A percentile compares a stretch with the other conserved stretches of the same genome.
Conservation (phyloP, 148 eudicot genomes). For the Selenicereus undatus region DNA sequence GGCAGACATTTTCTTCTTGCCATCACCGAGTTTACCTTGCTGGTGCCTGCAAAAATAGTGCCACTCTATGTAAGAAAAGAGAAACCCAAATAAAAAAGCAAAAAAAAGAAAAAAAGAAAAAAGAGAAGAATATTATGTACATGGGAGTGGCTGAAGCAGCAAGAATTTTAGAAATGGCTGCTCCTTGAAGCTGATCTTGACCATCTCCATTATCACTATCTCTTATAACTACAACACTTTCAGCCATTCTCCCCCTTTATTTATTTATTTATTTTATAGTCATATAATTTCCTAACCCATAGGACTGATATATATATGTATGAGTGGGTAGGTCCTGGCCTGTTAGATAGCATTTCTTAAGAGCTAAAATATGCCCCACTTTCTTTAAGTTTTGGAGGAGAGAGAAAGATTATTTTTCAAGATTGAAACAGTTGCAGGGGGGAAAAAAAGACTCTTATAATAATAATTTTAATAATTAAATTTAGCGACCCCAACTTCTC, state of each 20-base stretch:
- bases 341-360: background rate
- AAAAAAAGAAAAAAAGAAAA: background rate
- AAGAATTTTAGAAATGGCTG: constrained; percentile 25
- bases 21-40: background rate
- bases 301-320: background rate
- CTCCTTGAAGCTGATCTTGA: constrained; percentile 8
- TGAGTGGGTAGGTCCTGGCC: background rate
- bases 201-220: background rate
- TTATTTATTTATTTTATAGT: background rate
- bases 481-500: background rate
- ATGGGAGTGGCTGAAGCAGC: constrained; percentile 26
- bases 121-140: background rate
- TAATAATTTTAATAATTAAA: background rate
- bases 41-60: constrained; percentile 11
- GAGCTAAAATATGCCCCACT: background rate
- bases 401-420: constrained; percentile 2
- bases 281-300: background rate
- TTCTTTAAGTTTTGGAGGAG: background rate
- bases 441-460: background rate
- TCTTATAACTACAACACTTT: constrained; percentile 8
- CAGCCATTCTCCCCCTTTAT: constrained; percentile 15
- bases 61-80: background rate
- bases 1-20: background rate
- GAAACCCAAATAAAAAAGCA: background rate
- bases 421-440: background rate